Percentiles rank a stretch among this genome's conserved stretches.
phyloP scores from a whole-genome alignment of 257 asterid species.

The Gentiana dahurica region DNA sequence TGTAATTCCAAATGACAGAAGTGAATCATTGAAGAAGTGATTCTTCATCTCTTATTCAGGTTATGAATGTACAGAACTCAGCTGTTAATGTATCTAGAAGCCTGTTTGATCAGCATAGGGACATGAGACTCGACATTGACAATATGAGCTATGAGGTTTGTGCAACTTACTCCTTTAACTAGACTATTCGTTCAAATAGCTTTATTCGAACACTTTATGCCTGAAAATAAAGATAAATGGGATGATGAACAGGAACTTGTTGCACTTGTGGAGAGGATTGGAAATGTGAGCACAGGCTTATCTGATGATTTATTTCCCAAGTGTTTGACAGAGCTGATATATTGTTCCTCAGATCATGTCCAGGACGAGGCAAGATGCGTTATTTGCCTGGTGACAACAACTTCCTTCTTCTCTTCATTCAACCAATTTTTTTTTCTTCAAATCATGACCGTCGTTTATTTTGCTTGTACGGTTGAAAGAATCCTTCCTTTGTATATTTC shows the following conservation, averaged over 20 bases:
- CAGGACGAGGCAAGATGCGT: constrained; percentile 53
- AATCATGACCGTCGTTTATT: neutral
- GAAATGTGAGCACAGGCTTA: constrained; percentile 70
- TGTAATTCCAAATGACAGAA: too few relatives aligned
- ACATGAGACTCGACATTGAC: constrained; percentile 74
- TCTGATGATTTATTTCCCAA: constrained; percentile 40
- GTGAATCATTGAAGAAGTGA: too few relatives aligned
- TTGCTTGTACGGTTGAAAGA: too few relatives aligned
- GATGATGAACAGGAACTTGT: constrained; percentile 58
- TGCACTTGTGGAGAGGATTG: constrained; percentile 78
- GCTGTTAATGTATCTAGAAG: constrained; percentile 43
- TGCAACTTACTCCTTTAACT: neutral
- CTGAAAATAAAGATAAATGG: constrained; percentile 4
- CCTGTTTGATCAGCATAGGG: constrained; percentile 56
- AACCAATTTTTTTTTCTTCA: neutral
- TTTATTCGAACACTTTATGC: constrained; percentile 1
- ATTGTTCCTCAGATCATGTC: constrained; percentile 39
- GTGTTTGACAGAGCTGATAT: constrained; percentile 43
- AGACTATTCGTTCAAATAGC: neutral
- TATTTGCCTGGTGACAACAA: constrained; percentile 62
- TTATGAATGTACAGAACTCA: constrained; percentile 31
- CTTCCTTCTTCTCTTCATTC: too few relatives aligned
- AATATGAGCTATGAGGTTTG: constrained; percentile 77
- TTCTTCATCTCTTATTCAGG: constrained; percentile 27
- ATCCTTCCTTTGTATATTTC: too few relatives aligned